Conservation (phyloP, 176 grass and related monocot genomes). For the Eragrostis nindensis region DNA sequence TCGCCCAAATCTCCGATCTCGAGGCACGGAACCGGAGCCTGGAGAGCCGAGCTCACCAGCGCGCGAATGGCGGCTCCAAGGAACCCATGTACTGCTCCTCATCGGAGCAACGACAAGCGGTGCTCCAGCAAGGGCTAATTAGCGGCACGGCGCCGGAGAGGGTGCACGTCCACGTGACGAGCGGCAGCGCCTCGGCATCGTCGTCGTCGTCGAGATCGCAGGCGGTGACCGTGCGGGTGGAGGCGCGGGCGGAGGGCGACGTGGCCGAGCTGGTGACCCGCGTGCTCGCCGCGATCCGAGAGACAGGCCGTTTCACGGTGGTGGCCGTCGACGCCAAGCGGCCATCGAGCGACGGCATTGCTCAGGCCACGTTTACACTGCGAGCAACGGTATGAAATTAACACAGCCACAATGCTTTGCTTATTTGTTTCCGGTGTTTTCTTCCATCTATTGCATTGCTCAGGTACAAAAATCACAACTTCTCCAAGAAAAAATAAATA, state of each 20-base stretch:
- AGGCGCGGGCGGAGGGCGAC: slow-evolving; percentile 35
- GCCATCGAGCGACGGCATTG: not conserved
- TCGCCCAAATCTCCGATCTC: slow-evolving; percentile 55
- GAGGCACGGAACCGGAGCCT: slow-evolving; percentile 64
- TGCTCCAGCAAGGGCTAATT: not conserved
- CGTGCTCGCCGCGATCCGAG: slow-evolving; percentile 45
- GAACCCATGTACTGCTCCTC: not conserved
- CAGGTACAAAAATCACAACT: not conserved
- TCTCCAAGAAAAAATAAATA: too few species aligned
- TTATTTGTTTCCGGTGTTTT: not conserved
- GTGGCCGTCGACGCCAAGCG: slow-evolving; percentile 33
- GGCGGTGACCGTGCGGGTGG: slow-evolving; percentile 41
- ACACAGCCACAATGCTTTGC: not conserved
- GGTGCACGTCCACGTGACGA: slow-evolving; percentile 37
- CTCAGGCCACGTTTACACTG: slow-evolving; percentile 42
- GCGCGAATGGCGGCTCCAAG: not conserved
- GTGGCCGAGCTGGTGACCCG: slow-evolving; percentile 49
- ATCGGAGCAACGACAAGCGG: not conserved
- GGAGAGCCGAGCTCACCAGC: slow-evolving; percentile 40
- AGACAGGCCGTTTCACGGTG: slow-evolving; percentile 28
- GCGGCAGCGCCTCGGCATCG: not conserved
- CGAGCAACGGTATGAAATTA: slow-evolving; percentile 48
- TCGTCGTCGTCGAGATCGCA: not conserved
- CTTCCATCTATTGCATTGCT: not conserved
- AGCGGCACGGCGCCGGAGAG: slow-evolving; percentile 18